Base-by-base conservation (phyloP, 106 monocot species). In the Amphibolis antarctica region DNA sequence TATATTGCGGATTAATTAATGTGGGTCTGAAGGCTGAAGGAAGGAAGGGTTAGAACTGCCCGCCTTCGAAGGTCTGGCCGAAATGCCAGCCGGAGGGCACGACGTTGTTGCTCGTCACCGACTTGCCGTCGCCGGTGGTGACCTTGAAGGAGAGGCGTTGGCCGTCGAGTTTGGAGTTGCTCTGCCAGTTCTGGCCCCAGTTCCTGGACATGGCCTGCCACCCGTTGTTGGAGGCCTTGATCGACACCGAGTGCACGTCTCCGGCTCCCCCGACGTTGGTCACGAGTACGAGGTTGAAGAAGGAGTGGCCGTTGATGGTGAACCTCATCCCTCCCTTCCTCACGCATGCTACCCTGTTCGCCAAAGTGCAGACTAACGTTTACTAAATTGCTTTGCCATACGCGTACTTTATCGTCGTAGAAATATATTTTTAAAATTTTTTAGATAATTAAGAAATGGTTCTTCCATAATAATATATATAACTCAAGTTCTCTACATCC, bases 181-280 rank as follows among this genome's bases (percentile, higher is more conserved):
- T 85, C 78, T 85, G 85, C 85, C 85, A 85, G 68, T 85, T 85
- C 68, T 85, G 81, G 28, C 85, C 85, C 85, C 85, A 85, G 78
- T 85, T 85, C 58, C 85, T 61, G 5, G 77, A 81, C 81, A 85
- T 73, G 11, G 81, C 28, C 46, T 81, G 72, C 85, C 81, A 81
- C 27, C 78, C 69, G 6, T 59, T 65, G 14, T 61, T 62, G 13
- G 80, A 74, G 36, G 74, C 74, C 61, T 78, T 85, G 65, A 85
- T 59, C 13, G 78, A 55, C 26, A 74, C 81, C 0, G 85, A 44
- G 44, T 69, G 72, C 65, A 85, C 78, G 48, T 85, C 85, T 0
- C 85, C 85, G 29, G 81, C 81, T 4, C 81, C 85, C 11, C 64
- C 85, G 3, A 81, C 85, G 61, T 85, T 85, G 60, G 72, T 85